Evolutionary conservation across 345 rosid genomes (phyloP).

Genomic region (Physaria fendleri): DNA sequence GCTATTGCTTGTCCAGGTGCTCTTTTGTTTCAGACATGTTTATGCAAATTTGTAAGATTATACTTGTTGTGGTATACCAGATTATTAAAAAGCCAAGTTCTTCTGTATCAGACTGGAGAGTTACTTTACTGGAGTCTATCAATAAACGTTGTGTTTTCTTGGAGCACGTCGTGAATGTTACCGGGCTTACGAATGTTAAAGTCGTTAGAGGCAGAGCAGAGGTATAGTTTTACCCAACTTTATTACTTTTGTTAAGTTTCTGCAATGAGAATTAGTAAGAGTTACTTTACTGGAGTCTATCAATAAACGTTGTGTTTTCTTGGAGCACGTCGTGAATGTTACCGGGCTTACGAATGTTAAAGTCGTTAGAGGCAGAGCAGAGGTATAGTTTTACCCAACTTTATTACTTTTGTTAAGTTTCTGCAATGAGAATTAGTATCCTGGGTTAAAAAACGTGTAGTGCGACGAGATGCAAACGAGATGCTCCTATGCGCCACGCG

Average conservation of each 20-base stretch:
- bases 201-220: conserved; percentile 88
- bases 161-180: conserved; percentile 62
- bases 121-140: conserved; percentile 79
- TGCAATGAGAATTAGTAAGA: conserved; percentile 1
- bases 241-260: not conserved
- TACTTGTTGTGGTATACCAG: not conserved
- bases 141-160: conserved; percentile 83
- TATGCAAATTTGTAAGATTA: not conserved
- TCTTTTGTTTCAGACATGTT: not conserved
- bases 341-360: conserved; percentile 61
- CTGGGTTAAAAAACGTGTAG: too few species aligned
- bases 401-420: not conserved
- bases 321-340: conserved; percentile 65
- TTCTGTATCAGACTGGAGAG: conserved; percentile 60
- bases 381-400: conserved; percentile 39
- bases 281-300: conserved; percentile 82
- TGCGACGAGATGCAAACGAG: too few species aligned
- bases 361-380: conserved; percentile 83
- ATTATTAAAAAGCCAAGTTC: not conserved
- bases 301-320: conserved; percentile 79
- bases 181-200: conserved; percentile 59
- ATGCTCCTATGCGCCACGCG: too few species aligned
- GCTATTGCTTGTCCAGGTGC: conserved; percentile 80
- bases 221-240: conserved; percentile 34
- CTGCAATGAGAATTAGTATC: not conserved